These are phyloP conservation scores for Metarhizium anisopliae DNA, from an alignment of 2,329 filamentous ascomycete species.

Conservation along the genomic window DNA sequence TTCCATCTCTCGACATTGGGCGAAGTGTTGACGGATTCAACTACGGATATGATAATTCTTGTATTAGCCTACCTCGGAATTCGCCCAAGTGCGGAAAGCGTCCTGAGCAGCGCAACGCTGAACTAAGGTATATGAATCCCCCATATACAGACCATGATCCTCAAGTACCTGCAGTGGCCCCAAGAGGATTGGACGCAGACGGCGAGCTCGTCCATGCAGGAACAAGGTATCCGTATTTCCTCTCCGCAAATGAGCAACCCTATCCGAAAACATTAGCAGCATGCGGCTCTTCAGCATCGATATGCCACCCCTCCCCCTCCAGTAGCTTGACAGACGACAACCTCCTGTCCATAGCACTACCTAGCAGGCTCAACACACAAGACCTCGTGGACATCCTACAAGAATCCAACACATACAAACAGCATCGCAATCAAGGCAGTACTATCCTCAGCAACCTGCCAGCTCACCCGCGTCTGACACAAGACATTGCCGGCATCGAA, in stretches of 20 bases:
- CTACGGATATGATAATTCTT: not conserved
- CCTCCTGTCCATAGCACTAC: not conserved
- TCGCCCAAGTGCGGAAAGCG: not conserved
- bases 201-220: not conserved
- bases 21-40: not conserved
- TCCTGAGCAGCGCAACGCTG: not conserved
- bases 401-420: constrained; percentile 1
- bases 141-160: not conserved
- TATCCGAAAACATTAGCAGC: constrained; percentile 1
- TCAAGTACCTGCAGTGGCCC: too few relatives aligned
- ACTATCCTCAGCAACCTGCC: not conserved
- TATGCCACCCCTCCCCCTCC: not conserved
- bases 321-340: not conserved
- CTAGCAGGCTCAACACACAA: constrained; percentile 2
- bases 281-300: not conserved
- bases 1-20: not conserved
- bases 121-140: not conserved
- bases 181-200: not conserved
- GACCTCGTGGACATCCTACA: constrained; percentile 5
- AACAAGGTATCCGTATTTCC: not conserved
- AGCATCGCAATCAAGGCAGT: not conserved
- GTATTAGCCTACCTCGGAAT: not conserved
- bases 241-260: not conserved
- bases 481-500: not conserved
- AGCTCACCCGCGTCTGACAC: not conserved